These are phyloP conservation scores for Colletotrichum sp. DNA, from an alignment of 2,329 filamentous ascomycete species.

Conservation along the genomic window DNA sequence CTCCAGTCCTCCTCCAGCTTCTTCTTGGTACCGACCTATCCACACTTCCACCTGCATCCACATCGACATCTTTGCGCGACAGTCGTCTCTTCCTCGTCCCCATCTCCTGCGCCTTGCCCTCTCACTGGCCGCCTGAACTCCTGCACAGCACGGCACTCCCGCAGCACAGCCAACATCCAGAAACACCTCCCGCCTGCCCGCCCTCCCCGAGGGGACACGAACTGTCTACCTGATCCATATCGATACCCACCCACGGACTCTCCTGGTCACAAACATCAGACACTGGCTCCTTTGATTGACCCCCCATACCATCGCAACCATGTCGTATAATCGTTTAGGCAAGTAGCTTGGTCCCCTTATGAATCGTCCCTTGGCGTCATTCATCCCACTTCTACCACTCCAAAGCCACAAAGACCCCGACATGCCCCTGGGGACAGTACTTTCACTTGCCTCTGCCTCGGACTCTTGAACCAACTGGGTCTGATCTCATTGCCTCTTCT, in stretches of 20 bases:
- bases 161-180: conserved; percentile 15
- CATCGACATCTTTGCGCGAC: not conserved
- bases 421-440: not conserved
- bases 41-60: not conserved
- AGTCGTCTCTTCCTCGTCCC: not conserved
- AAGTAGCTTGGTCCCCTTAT: conserved; percentile 44
- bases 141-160: conserved; percentile 18
- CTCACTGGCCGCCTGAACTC: not conserved
- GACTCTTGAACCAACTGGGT: not conserved
- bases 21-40: not conserved
- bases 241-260: conserved; percentile 16
- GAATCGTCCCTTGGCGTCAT: conserved; percentile 20
- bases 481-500: not conserved
- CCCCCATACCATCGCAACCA: conserved; percentile 39
- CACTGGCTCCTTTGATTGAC: conserved; percentile 18
- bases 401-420: conserved; percentile 7
- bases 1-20: not conserved
- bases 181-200: conserved; percentile 5
- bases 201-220: conserved; percentile 5
- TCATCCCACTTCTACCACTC: conserved; percentile 18
- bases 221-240: conserved; percentile 17
- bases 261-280: conserved; percentile 22
- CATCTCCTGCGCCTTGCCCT: not conserved
- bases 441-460: not conserved
- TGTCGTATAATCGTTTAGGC: conserved; percentile 80